phyloP scores from a whole-genome alignment of 2,329 filamentous ascomycete species.

The Colletotrichum cuscutae region DNA sequence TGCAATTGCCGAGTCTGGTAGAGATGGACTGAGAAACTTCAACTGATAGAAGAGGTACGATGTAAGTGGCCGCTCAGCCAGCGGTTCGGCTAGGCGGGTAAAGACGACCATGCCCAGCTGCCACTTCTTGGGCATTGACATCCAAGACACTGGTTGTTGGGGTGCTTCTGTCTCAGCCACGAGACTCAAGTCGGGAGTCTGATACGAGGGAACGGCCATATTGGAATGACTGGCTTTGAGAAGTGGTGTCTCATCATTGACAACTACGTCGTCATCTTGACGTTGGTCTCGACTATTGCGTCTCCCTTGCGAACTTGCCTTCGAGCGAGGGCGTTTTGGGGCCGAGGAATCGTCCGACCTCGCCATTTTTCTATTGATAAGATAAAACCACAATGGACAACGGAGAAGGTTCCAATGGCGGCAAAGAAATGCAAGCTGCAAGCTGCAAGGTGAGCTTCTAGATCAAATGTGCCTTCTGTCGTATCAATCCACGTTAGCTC shows the following conservation, averaged over 20 bases:
- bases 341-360: background rate
- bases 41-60: slow-evolving; percentile 39
- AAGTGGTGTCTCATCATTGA: background rate
- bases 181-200: background rate
- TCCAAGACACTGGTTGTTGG: slow-evolving; percentile 30
- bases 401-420: background rate
- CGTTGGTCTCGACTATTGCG: background rate
- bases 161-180: background rate
- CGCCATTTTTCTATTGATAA: background rate
- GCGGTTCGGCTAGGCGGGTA: slow-evolving; percentile 41
- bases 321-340: background rate
- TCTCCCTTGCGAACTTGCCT: background rate
- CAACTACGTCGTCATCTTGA: background rate
- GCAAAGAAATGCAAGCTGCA: background rate
- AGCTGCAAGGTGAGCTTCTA: background rate
- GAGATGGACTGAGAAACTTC: slow-evolving; percentile 30
- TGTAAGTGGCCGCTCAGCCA: slow-evolving; percentile 40
- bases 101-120: slow-evolving; percentile 42
- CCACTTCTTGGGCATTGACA: slow-evolving; percentile 39
- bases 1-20: slow-evolving; percentile 30
- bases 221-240: background rate
- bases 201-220: background rate
- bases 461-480: background rate
- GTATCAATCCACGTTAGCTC: background rate
- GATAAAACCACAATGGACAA: background rate